Evolutionary conservation across 2,329 filamentous ascomycete species (phyloP).

Genomic region (Fusarium multiceps): DNA sequence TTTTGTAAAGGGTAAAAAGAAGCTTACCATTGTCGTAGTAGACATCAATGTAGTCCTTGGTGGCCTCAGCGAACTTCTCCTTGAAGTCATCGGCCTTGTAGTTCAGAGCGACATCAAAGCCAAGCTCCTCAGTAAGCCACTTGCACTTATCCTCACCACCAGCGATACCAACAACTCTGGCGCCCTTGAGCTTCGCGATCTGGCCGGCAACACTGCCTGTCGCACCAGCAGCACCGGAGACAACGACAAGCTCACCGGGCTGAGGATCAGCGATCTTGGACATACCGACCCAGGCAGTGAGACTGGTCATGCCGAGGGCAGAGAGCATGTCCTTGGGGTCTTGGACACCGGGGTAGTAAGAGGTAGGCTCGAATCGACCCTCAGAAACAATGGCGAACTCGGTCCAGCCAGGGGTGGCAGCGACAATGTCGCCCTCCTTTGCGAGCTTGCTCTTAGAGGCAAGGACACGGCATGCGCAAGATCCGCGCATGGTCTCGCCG

Average conservation of each 20-base stretch:
- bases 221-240: conserved; percentile 81
- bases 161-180: conserved; percentile 71
- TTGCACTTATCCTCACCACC: conserved; percentile 74
- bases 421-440: conserved; percentile 68
- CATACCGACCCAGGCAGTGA: conserved; percentile 83
- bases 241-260: conserved; percentile 78
- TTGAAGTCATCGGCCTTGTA: conserved; percentile 74
- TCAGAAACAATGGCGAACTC: conserved; percentile 70
- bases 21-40: conserved; percentile 73
- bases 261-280: conserved; percentile 74
- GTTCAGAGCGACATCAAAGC: conserved; percentile 75
- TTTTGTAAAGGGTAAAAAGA: neutral
- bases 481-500: conserved; percentile 75
- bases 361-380: conserved; percentile 58
- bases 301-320: conserved; percentile 72
- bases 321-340: conserved; percentile 70
- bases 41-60: conserved; percentile 70
- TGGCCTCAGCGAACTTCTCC: conserved; percentile 69
- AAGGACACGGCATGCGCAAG: conserved; percentile 69
- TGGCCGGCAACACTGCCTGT: conserved; percentile 82
- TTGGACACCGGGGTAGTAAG: conserved; percentile 55
- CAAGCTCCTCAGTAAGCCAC: conserved; percentile 72
- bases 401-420: conserved; percentile 70
- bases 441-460: conserved; percentile 67
- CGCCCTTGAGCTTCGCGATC: conserved; percentile 79